Percentiles rank a stretch among this genome's conserved stretches.
These are phyloP conservation scores for Syncephalis plumigaleata DNA, from an alignment of 371 early-diverging fungal genomes.

Conservation along the genomic window DNA sequence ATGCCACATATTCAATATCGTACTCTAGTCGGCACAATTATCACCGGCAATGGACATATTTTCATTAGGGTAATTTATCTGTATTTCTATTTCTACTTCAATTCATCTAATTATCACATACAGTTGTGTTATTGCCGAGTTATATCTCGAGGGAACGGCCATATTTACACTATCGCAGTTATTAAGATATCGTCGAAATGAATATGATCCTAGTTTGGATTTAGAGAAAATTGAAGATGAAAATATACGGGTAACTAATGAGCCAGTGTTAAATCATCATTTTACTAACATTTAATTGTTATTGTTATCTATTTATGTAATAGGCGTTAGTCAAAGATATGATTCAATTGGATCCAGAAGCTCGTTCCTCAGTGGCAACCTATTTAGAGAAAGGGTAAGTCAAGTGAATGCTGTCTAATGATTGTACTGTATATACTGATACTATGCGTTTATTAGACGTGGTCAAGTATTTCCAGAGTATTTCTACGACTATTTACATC, in stretches of 20 bases:
- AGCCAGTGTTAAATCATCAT: not conserved
- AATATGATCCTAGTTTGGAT: slow-evolving; percentile 42
- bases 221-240: slow-evolving; percentile 68
- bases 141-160: slow-evolving; percentile 80
- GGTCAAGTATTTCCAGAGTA: slow-evolving; percentile 62
- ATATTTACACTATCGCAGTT: slow-evolving; percentile 80
- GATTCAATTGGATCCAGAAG: slow-evolving; percentile 66
- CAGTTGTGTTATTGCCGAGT: slow-evolving; percentile 87
- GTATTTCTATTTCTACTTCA: not conserved
- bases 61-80: slow-evolving; percentile 51
- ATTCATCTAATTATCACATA: not conserved
- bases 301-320: no score
- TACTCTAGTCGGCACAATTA: slow-evolving; percentile 17
- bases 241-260: slow-evolving; percentile 40
- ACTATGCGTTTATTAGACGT: slow-evolving; percentile 32
- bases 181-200: slow-evolving; percentile 64
- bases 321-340: slow-evolving; percentile 59
- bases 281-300: not conserved
- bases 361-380: slow-evolving; percentile 44
- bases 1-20: not conserved
- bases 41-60: slow-evolving; percentile 86
- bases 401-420: no score
- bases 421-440: no score
- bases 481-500: slow-evolving; percentile 57
- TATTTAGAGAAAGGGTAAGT: slow-evolving; percentile 63